These are phyloP conservation scores for Magnusiomyces suaveolens DNA, from an alignment of 1,139 yeast species.

Conservation along the genomic window DNA sequence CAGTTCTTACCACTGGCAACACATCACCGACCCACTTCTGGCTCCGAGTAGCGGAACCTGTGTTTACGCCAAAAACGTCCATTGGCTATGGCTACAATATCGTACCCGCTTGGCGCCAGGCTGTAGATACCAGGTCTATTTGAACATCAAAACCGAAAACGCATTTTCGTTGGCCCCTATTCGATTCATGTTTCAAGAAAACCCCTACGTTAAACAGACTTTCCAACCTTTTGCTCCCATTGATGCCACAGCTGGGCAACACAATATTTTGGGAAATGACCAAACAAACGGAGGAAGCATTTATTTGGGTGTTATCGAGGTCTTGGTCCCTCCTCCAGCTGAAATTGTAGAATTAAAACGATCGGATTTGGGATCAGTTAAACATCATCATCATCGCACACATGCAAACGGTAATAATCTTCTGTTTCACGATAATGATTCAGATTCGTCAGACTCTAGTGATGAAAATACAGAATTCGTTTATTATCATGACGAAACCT, in stretches of 20 bases:
- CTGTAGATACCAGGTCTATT: constrained; percentile 18
- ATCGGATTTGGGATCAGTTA: neutral
- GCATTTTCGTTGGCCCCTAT: constrained; percentile 20
- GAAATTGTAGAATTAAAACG: neutral
- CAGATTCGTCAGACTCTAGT: neutral
- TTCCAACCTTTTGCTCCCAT: constrained; percentile 12
- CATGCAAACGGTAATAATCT: too few species aligned
- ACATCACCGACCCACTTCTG: constrained; percentile 18
- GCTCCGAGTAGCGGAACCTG: constrained; percentile 19
- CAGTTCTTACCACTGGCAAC: constrained; percentile 15
- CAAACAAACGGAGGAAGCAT: constrained; percentile 5
- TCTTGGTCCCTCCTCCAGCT: constrained; percentile 1
- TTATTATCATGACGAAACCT: neutral
- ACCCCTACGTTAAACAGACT: constrained; percentile 9
- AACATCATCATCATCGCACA: neutral
- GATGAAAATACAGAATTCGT: neutral
- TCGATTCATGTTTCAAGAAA: constrained; percentile 16
- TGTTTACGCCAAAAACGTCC: constrained; percentile 24
- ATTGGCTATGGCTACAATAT: constrained; percentile 20
- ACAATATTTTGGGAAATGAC: neutral
- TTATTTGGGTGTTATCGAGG: constrained; percentile 12
- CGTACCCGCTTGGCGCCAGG: constrained; percentile 24
- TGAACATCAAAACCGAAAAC: constrained; percentile 20
- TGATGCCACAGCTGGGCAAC: constrained; percentile 10
- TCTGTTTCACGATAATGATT: neutral